Conservation (phyloP, 1,284 basidiomycete species). For the Cerioporus squamosus region DNA sequence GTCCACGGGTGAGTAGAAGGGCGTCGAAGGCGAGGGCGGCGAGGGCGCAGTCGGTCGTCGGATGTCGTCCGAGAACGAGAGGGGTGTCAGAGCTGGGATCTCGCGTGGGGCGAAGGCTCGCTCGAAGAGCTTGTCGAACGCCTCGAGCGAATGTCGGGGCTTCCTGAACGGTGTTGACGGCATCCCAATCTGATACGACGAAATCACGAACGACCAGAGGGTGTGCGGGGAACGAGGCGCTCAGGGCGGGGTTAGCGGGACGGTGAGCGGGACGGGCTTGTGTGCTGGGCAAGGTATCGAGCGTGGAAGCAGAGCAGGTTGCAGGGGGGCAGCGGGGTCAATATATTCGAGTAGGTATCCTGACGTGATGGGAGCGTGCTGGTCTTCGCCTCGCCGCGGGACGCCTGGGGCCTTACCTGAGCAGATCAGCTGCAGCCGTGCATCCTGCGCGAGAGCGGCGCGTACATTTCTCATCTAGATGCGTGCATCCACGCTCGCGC, state of each 20-base stretch:
- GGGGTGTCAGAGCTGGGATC: conserved; percentile 7
- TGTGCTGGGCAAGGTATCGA: neutral
- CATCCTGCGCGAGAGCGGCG: conserved; percentile 6
- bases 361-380: conserved; percentile 22
- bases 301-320: neutral
- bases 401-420: conserved; percentile 8
- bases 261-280: neutral
- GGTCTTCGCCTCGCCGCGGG: conserved; percentile 9
- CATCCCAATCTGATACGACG: conserved; percentile 2
- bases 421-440: conserved; percentile 10
- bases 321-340: neutral
- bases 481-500: too few relatives aligned
- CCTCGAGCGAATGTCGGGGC: conserved; percentile 26
- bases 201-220: neutral
- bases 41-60: neutral
- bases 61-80: conserved; percentile 12
- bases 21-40: conserved; percentile 28
- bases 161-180: conserved; percentile 17
- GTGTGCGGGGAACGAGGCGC: neutral
- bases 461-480: conserved; percentile 4
- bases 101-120: conserved; percentile 25
- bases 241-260: neutral
- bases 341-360: conserved; percentile 14
- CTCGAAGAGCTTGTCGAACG: conserved; percentile 27
- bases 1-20: conserved; percentile 24